Evolutionary conservation across 208 protist species (phyloP), one percentile per base, ranked within the genome.

Genomic region (Leishmania martiniquensis): DNA sequence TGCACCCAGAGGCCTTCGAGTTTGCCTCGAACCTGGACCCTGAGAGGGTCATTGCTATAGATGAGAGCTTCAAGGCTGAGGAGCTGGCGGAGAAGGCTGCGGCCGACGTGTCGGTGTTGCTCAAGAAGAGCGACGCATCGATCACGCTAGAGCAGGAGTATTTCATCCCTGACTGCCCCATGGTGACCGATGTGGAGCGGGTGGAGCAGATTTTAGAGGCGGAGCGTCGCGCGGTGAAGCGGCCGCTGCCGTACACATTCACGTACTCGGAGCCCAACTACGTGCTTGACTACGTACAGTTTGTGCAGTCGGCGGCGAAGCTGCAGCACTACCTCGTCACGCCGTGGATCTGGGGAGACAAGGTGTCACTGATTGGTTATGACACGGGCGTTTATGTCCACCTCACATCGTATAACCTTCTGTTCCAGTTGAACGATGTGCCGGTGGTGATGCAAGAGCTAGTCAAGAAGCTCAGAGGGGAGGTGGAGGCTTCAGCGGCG

Each of bases 1-100:
- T 85, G 5, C 93, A 97, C 78, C 93, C 93, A 9, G 91, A 97
- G 78, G 88, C 85, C 29, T 97, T 93, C 77, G 93, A 97, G 82
- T 94, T 97, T 71, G 89, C 86, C 57, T 75, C 76, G 10, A 67
- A 42, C 9, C 59, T 93, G 0, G 86, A 90, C 63, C 76, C 86
- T 55, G 72, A 75, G 1, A 66, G 73, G 51, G 88, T 91, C 47
- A 73, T 86, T 17, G 85, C 91, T 59, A 75, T 96, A 29, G 85
- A 92, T 51, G 88, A 87, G 3, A 81, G 84, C 47, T 75, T 87
- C 55, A 71, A 65, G 15, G 4, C 91, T 32, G 84, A 90, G 49
- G 76, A 75, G 42, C 67, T 92, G 68, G 66, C 87, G 62, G 44
- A 75, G 20, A 81, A 90, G 71, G 85, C 80, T 25, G 39, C 89